Conservation (phyloP, 306 rosid genomes). For the Cucurbita maxima region DNA sequence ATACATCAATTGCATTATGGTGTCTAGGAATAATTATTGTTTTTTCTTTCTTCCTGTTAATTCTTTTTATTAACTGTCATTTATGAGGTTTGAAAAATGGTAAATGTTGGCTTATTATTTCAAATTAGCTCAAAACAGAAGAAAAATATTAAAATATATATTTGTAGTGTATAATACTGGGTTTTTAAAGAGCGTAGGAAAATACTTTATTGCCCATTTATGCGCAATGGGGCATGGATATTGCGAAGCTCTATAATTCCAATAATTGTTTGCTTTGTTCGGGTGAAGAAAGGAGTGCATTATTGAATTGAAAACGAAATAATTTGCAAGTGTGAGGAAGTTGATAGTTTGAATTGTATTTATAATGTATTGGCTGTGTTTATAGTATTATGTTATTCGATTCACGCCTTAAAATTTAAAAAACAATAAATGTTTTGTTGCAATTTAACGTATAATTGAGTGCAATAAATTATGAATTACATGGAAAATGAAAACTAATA, state of each 20-base stretch:
- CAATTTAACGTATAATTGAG: not conserved
- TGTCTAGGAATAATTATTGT: not conserved
- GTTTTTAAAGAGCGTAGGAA: not conserved
- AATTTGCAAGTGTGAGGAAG: too few relatives aligned
- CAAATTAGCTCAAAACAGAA: not conserved
- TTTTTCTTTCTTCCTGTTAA: not conserved
- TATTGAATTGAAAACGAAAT: slow-evolving; percentile 3
- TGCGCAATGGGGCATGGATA: not conserved
- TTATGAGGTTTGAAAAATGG: not conserved
- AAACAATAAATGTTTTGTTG: not conserved
- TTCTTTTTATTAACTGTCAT: not conserved
- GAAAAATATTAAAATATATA: not conserved
- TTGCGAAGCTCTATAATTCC: slow-evolving; percentile 1
- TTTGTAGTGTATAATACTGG: too few relatives aligned
- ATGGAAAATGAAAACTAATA: not conserved
- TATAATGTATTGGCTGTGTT: not conserved
- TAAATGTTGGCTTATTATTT: not conserved
- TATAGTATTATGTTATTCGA: not conserved
- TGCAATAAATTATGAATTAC: not conserved
- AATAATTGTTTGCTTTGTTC: not conserved
- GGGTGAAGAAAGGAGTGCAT: not conserved
- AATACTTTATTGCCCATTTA: not conserved
- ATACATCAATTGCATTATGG: not conserved
- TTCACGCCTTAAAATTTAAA: not conserved
- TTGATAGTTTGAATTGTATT: not conserved